Evolutionary conservation across 2,329 filamentous ascomycete genomes (phyloP).

Genomic region (Talaromyces funiculosus): DNA sequence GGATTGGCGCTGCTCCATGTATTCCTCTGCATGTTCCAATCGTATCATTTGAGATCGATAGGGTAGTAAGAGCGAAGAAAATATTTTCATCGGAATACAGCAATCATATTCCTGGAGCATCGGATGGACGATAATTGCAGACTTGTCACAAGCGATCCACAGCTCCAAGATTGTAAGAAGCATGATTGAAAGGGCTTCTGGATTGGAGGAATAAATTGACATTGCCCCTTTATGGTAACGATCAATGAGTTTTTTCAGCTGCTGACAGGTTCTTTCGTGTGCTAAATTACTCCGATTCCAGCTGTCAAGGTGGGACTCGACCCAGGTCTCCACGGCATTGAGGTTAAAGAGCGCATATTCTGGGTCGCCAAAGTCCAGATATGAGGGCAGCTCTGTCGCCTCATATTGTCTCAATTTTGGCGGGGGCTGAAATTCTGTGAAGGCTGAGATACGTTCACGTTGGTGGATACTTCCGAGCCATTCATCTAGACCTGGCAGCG

Average conservation of each 20-base stretch:
- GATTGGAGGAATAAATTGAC: slow-evolving; percentile 35
- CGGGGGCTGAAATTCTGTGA: background rate
- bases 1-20: slow-evolving; percentile 37
- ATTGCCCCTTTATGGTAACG: background rate
- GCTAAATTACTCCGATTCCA: background rate
- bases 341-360: background rate
- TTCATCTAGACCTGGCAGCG: background rate
- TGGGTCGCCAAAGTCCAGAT: background rate
- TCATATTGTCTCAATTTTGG: background rate
- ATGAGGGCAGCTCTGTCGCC: background rate
- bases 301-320: background rate
- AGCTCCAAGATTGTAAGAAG: slow-evolving; percentile 52
- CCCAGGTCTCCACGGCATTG: background rate
- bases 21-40: slow-evolving; percentile 39
- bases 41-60: slow-evolving; percentile 20
- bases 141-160: slow-evolving; percentile 54
- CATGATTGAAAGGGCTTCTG: slow-evolving; percentile 50
- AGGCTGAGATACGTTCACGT: background rate
- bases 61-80: slow-evolving; percentile 20
- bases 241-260: background rate
- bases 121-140: slow-evolving; percentile 32
- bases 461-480: slow-evolving; percentile 5
- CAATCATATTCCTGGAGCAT: slow-evolving; percentile 46
- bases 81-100: slow-evolving; percentile 34
- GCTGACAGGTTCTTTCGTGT: background rate